Evolutionary conservation across 495 filamentous ascomycete genomes (phyloP).

Genomic region (Penicillium waksmanii): DNA sequence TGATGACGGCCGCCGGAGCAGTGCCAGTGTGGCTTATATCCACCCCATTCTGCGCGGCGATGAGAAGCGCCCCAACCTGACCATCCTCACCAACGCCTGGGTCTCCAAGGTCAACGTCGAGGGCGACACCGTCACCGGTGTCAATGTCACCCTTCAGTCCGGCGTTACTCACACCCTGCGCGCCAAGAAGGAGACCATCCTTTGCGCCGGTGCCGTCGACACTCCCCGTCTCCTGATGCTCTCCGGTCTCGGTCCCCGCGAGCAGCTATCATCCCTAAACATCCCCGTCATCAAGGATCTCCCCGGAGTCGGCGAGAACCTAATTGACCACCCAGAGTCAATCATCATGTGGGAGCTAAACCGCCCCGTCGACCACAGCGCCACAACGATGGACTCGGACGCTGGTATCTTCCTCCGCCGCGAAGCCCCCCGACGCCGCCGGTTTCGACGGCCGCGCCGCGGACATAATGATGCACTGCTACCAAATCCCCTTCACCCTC

Average conservation of each 20-base stretch:
- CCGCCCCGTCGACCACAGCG: slow-evolving; percentile 69
- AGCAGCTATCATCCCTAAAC: slow-evolving; percentile 63
- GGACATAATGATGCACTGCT: slow-evolving; percentile 92
- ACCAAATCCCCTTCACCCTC: slow-evolving; percentile 81
- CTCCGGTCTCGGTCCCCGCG: slow-evolving; percentile 72
- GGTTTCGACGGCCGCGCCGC: slow-evolving; percentile 68
- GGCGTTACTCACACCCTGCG: slow-evolving; percentile 61
- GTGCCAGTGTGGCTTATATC: slow-evolving; percentile 83
- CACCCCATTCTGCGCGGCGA: slow-evolving; percentile 79
- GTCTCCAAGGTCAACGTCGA: slow-evolving; percentile 74
- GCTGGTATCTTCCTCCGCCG: slow-evolving; percentile 83
- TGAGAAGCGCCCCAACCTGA: slow-evolving; percentile 76
- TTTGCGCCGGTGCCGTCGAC: slow-evolving; percentile 79
- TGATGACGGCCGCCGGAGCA: slow-evolving; percentile 75
- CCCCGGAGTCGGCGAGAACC: slow-evolving; percentile 78
- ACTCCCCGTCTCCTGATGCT: slow-evolving; percentile 74
- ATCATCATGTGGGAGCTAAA: slow-evolving; percentile 88
- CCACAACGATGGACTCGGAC: slow-evolving; percentile 86
- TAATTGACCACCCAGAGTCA: slow-evolving; percentile 76
- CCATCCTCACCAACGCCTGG: slow-evolving; percentile 78
- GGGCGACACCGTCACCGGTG: slow-evolving; percentile 63
- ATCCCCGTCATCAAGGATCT: slow-evolving; percentile 74
- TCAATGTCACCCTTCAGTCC: slow-evolving; percentile 67
- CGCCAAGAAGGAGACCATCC: slow-evolving; percentile 71
- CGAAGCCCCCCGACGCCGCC: slow-evolving; percentile 62